Percentiles rank a stretch among this genome's conserved stretches.
phyloP scores from a whole-genome alignment of 176 grass and related monocot genomes.

The Pontederia crassipes region DNA sequence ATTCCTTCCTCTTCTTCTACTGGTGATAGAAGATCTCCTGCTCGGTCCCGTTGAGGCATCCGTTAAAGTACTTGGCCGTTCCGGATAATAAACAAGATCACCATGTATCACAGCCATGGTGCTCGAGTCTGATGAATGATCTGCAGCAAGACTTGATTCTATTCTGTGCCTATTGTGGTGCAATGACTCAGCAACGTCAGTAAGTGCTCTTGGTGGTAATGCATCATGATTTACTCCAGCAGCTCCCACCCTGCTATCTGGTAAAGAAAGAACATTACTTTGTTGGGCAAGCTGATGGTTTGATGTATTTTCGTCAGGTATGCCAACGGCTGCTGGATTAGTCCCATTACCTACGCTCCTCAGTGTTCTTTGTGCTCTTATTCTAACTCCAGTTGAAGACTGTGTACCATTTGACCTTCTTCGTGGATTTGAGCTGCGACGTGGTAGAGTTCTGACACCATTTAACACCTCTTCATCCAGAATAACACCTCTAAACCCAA shows the following conservation, averaged over 20 bases:
- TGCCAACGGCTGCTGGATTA: not conserved
- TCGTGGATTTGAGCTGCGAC: not conserved
- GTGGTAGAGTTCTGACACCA: not conserved
- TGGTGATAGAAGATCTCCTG: constrained; percentile 1
- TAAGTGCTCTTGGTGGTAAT: constrained; percentile 1
- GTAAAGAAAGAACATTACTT: not conserved
- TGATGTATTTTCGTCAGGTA: not conserved
- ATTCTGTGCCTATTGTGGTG: constrained; percentile 8
- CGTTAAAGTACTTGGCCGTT: not conserved
- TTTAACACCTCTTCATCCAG: constrained; percentile 21
- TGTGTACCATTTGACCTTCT: not conserved
- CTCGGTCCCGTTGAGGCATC: not conserved
- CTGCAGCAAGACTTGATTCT: constrained; percentile 21
- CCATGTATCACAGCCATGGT: constrained; percentile 26
- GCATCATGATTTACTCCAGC: not conserved
- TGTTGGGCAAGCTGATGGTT: not conserved
- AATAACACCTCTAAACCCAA: constrained; percentile 25
- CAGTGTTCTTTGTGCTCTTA: not conserved
- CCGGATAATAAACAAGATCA: not conserved
- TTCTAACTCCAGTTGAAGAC: not conserved
- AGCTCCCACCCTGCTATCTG: not conserved
- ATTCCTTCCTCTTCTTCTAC: constrained; percentile 3
- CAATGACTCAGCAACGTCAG: not conserved
- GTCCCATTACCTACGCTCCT: constrained; percentile 1
- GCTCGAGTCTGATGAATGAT: constrained; percentile 39